Evolutionary conservation across 768 basidiomycete species (phyloP), one percentile per base, ranked within the genome.

Genomic region (Amylocystis lapponica): DNA sequence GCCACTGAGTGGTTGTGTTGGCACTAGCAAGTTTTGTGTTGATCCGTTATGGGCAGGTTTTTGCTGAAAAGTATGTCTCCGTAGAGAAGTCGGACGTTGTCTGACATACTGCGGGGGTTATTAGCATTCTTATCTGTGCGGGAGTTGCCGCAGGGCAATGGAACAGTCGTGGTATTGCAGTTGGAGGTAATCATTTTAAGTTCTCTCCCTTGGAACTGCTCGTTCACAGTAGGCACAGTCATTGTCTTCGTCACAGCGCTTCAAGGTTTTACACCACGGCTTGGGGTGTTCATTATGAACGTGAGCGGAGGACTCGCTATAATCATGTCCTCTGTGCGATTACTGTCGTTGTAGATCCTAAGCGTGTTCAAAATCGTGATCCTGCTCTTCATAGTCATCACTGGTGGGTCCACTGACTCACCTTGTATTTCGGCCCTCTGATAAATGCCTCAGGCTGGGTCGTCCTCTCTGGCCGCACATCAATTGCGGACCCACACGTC

Each of bases 401-500:
- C 77, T 4, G 74, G 75, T 51, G 40, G 7, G 52, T 37, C 21
- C 41, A 9, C 8, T 39, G 31, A 36, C 23, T 14, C 34, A 14
- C 27, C 23, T 6, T 17, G n/a, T n/a, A n/a, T n/a, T n/a, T 22
- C n/a, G n/a, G n/a, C n/a, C n/a, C n/a, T n/a, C n/a, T n/a, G n/a
- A n/a, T n/a, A n/a, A n/a, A n/a, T n/a, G n/a, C n/a, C n/a, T n/a
- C 39, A 68, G 78, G 79, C 3, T 74, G 78, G 65, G 76, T 75
- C 19, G 82, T 83, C 9, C 68, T 84, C 11, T 70, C 72, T 4
- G 81, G 79, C 1, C 50, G 69, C 41, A 81, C 78, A 2, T 66
- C 64, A 7, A 69, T 84, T n/a, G 30, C 66, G 32, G 71, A 83
- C 56, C 78, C 82, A 0, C 67, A 71, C 36, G 67, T 63, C 29